These are phyloP conservation scores for Geotrichum reessii DNA, from an alignment of 1,139 yeast species.

Conservation along the genomic window DNA sequence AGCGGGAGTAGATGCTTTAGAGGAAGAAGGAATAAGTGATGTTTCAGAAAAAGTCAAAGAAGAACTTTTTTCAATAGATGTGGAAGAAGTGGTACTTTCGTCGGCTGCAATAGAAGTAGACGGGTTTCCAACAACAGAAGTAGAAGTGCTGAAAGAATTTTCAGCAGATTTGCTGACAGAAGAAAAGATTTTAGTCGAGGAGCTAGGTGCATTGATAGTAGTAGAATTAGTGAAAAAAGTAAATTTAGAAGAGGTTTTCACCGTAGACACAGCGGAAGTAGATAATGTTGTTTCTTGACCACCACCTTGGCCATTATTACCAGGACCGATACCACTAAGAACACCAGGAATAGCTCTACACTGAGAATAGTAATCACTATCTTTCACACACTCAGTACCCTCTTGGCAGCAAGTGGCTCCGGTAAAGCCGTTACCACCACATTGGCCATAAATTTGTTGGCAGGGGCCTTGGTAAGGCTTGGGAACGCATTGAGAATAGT, in stretches of 20 bases:
- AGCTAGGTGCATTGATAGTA: not conserved
- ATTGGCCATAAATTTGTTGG: conserved; percentile 9
- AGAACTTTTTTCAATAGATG: too few relatives aligned
- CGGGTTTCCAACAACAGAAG: not conserved
- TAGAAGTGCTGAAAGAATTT: not conserved
- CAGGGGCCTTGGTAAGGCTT: not conserved
- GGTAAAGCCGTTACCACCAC: conserved; percentile 14
- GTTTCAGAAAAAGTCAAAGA: not conserved
- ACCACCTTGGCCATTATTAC: not conserved
- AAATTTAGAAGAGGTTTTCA: not conserved
- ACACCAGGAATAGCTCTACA: conserved; percentile 3
- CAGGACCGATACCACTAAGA: not conserved
- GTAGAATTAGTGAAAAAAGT: not conserved
- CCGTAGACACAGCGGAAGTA: not conserved
- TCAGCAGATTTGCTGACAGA: not conserved
- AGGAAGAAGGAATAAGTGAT: not conserved
- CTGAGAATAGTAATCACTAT: conserved; percentile 11
- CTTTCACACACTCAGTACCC: conserved; percentile 12
- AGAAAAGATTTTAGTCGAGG: not conserved
- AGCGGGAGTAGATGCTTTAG: not conserved
- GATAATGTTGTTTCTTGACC: not conserved
- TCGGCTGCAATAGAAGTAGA: not conserved
- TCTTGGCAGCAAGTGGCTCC: conserved; percentile 16
- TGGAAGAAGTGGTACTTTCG: too few relatives aligned
- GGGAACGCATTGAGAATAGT: conserved; percentile 16